Percentiles rank a stretch among this genome's conserved stretches.
These are phyloP conservation scores for Sporothrix pallida DNA, from an alignment of 2,329 filamentous ascomycete species.

Conservation along the genomic window DNA sequence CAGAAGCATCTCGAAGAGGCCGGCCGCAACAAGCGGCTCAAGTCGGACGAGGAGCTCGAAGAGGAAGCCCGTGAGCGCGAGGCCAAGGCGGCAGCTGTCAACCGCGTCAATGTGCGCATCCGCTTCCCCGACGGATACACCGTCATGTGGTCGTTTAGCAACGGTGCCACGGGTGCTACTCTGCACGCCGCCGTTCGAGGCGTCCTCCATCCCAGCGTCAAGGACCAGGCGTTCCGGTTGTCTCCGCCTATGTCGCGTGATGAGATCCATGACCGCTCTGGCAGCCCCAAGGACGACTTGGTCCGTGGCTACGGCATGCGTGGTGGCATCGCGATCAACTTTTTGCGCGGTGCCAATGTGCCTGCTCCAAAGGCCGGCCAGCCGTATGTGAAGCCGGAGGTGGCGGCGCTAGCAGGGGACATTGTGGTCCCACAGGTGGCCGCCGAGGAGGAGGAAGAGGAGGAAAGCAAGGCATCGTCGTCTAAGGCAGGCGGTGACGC, in stretches of 20 bases:
- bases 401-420: constrained; percentile 67
- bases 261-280: constrained; percentile 54
- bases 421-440: constrained; percentile 68
- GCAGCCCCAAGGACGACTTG: constrained; percentile 58
- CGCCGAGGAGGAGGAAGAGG: constrained; percentile 48
- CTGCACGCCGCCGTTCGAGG: constrained; percentile 76
- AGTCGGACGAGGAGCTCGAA: constrained; percentile 81
- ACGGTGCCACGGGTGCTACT: constrained; percentile 69
- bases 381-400: constrained; percentile 63
- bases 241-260: constrained; percentile 64
- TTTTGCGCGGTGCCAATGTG: constrained; percentile 73
- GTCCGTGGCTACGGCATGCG: constrained; percentile 75
- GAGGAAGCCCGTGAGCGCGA: constrained; percentile 70
- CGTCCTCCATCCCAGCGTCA: constrained; percentile 69
- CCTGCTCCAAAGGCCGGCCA: constrained; percentile 57
- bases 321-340: constrained; percentile 74
- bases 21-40: constrained; percentile 75
- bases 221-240: constrained; percentile 72
- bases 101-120: constrained; percentile 75
- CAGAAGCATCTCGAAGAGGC: constrained; percentile 69
- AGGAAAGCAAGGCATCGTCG: constrained; percentile 45
- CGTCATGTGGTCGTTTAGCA: constrained; percentile 73
- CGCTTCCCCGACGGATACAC: constrained; percentile 87
- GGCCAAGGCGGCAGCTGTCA: constrained; percentile 68
- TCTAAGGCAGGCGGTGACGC: constrained; percentile 39